Percentiles rank a stretch among this genome's conserved stretches.
Evolutionary conservation across 192 early-diverging fungal species (phyloP).

Genomic region (Linderina pennispora): DNA sequence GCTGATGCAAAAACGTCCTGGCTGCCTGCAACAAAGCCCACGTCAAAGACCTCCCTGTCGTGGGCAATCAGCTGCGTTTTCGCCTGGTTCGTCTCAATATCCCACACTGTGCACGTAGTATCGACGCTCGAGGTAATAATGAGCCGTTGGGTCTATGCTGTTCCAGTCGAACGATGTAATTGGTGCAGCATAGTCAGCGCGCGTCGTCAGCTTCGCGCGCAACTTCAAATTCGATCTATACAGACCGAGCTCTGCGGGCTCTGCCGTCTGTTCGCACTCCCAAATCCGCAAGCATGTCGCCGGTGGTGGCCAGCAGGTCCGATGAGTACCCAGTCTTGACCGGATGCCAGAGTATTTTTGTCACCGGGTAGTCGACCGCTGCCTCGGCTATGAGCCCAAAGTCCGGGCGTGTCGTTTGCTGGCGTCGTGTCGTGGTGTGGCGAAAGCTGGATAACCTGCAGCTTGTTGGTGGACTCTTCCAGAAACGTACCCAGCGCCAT

Average conservation of each 20-base stretch:
- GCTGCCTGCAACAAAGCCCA: conserved; percentile 82
- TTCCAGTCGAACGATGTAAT: conserved; percentile 99
- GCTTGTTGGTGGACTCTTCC: conserved; percentile 63
- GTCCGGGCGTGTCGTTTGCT: conserved; percentile 49
- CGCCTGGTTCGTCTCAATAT: conserved; percentile 91
- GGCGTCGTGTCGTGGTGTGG: conserved; percentile 41
- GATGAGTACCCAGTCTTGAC: conserved; percentile 40
- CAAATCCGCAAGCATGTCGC: conserved; percentile 86
- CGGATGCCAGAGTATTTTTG: conserved; percentile 88
- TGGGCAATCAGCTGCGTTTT: conserved; percentile 99
- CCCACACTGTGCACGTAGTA: conserved; percentile 99
- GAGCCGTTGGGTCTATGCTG: conserved; percentile 70
- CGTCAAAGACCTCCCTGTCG: conserved; percentile 97
- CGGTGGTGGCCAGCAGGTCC: conserved; percentile 83
- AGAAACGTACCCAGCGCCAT: conserved; percentile 78
- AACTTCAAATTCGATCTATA: conserved; percentile 11
- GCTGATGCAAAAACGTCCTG: conserved; percentile 92
- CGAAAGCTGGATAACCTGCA: conserved; percentile 41
- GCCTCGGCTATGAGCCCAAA: conserved; percentile 71
- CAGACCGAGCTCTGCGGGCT: conserved; percentile 32
- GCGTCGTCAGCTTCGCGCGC: conserved; percentile 47
- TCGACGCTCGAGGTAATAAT: conserved; percentile 93
- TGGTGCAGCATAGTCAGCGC: conserved; percentile 78
- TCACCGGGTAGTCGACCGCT: conserved; percentile 81
- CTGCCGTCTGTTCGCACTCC: conserved; percentile 61